A percentile compares a stretch with the other conserved stretches of the same genome.
Conservation (phyloP, 208 protist genomes). For the Trichomonas vaginalis region DNA sequence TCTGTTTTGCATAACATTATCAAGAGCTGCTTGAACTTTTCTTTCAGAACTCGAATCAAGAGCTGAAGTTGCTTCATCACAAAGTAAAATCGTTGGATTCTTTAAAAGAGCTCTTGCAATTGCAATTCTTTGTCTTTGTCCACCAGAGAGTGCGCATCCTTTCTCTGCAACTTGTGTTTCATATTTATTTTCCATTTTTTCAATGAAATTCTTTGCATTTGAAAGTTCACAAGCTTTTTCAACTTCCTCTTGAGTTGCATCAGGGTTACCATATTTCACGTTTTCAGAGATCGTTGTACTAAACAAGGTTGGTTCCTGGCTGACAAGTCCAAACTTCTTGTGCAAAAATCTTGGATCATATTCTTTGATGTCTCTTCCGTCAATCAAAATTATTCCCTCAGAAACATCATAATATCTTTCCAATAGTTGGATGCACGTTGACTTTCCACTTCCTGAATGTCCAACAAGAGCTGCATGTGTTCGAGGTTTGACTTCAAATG, state of each 20-base stretch:
- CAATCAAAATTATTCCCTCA: conserved; percentile 61
- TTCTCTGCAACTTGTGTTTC: no score
- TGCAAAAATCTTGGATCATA: conserved; percentile 60
- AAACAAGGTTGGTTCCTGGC: conserved; percentile 82
- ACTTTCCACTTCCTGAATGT: conserved; percentile 25
- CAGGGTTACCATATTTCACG: no score
- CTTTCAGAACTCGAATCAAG: no score
- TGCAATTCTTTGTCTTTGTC: not conserved
- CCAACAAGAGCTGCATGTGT: conserved; percentile 28
- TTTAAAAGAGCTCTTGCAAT: no score
- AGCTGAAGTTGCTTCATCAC: no score
- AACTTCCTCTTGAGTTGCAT: no score
- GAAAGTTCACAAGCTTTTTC: no score
- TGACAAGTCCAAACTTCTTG: conserved; percentile 65
- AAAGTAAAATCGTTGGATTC: no score
- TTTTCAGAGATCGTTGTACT: not conserved
- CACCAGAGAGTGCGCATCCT: no score
- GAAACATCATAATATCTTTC: conserved; percentile 75
- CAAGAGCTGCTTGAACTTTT: no score
- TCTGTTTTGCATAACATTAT: no score
- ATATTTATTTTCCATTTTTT: no score
- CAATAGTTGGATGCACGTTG: conserved; percentile 48
- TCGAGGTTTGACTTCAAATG: not conserved
- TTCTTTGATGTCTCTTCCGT: conserved; percentile 60
- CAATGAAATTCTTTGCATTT: not conserved